Evolutionary conservation across 257 asterid genomes (phyloP), one percentile per base, ranked within the genome.

Genomic region (Nicotiana paniculata): DNA sequence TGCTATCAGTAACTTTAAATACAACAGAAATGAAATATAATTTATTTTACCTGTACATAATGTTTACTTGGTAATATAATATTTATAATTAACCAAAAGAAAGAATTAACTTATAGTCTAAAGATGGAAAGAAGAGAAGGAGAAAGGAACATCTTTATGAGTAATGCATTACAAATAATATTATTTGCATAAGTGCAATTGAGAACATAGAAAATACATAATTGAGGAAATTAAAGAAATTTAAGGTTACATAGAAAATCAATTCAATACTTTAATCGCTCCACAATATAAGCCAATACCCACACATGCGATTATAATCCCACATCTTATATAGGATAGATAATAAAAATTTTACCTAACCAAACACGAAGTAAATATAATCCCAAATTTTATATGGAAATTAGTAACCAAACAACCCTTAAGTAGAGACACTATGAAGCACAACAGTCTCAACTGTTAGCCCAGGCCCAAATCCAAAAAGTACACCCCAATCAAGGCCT

Each of bases 401-500:
- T 43, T 43, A 2, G 51, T 9, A 9, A 43, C 51, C 12, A 43
- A 43, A 9, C 51, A 1, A 43, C 1, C 51, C 51, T 43, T 74
- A 74, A 51, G 84, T 77, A 0, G 92, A 81, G 48, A 88, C 82
- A n/a, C 97, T 91, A 15, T 87, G 97, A 15, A 93, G 90, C 76
- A 93, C 93, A 62, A 91, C 91, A 3, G 95, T 88, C 89, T 93
- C 97, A 55, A 93, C 95, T 2, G 94, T 93, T 43, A 93, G 90
- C 17, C 97, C 97, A 53, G 95, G 95, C 79, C 95, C 97, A 81
- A 92, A 92, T 69, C 97, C 95, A 15, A 91, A 90, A 21, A 91
- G 86, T 11, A 91, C 95, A 15, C 94, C 97, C 94, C 95, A 91
- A 2, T 92, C 94, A 11, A 90, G 79, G 83, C 97, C 96, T 77